phyloP scores from a whole-genome alignment of 768 basidiomycete species.

The Lactarius vividus region DNA sequence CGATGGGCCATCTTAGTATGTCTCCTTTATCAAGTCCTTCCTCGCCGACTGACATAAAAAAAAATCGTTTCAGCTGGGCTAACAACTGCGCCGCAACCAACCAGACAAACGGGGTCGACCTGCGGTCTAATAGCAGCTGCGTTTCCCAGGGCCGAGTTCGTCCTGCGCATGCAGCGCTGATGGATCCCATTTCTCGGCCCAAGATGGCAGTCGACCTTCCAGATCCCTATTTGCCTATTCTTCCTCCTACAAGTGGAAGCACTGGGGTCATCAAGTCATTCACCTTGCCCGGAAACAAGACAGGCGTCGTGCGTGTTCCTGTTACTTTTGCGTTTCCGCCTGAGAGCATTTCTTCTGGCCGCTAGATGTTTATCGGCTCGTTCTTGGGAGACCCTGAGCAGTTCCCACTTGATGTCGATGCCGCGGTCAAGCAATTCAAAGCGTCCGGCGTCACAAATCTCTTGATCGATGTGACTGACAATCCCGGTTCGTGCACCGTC shows the following conservation, averaged over 20 bases:
- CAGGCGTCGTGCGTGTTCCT: conserved; percentile 50
- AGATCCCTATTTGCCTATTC: conserved; percentile 46
- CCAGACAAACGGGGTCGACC: conserved; percentile 52
- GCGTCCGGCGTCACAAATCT: conserved; percentile 47
- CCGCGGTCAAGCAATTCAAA: conserved; percentile 47
- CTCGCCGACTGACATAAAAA: neutral
- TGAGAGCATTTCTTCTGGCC: conserved; percentile 5
- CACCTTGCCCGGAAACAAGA: conserved; percentile 52
- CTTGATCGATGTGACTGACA: conserved; percentile 59
- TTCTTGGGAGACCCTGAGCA: conserved; percentile 50
- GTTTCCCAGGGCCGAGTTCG: conserved; percentile 32
- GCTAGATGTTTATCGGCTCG: conserved; percentile 59
- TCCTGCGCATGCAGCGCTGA: conserved; percentile 24
- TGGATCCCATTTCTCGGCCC: neutral
- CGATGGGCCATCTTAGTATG: conserved; percentile 51
- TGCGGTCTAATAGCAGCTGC: conserved; percentile 29
- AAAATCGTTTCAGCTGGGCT: conserved; percentile 44
- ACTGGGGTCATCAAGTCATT: conserved; percentile 54
- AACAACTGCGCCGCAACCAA: conserved; percentile 55
- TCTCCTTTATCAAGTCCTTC: conserved; percentile 2
- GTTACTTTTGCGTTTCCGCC: neutral
- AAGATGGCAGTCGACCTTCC: conserved; percentile 47
- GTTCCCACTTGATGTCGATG: conserved; percentile 52
- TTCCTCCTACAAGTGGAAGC: conserved; percentile 46
- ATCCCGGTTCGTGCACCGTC: conserved; percentile 44